A percentile compares a stretch with the other conserved stretches of the same genome.
These are phyloP conservation scores for Elsinoe necatrix DNA, from an alignment of 2,329 filamentous ascomycete species.

Conservation along the genomic window DNA sequence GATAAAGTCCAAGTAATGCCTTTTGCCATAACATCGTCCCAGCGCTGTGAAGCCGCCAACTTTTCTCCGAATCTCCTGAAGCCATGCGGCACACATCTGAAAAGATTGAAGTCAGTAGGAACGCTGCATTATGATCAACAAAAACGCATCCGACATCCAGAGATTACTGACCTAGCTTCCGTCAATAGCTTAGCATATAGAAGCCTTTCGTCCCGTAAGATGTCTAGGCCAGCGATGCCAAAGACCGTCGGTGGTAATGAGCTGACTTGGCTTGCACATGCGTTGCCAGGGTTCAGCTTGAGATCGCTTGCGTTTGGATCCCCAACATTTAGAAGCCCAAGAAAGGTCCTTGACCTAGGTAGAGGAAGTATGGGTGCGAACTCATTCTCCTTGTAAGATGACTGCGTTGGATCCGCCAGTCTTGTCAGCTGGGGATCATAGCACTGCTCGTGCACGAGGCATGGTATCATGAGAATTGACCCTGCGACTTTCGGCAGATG, in stretches of 20 bases:
- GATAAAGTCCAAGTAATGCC: conserved; percentile 36
- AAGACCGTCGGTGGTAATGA: conserved; percentile 40
- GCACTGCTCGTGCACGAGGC: conserved; percentile 32
- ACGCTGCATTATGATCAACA: conserved; percentile 25
- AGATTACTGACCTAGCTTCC: conserved; percentile 32
- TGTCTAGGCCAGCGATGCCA: conserved; percentile 41
- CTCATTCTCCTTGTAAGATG: conserved; percentile 40
- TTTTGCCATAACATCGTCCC: conserved; percentile 37
- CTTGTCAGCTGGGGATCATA: conserved; percentile 31
- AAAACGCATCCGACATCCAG: neutral
- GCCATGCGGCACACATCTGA: conserved; percentile 47
- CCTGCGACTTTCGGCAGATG: conserved; percentile 36
- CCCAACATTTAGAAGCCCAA: neutral
- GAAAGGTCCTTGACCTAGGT: conserved; percentile 30
- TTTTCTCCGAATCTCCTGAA: conserved; percentile 41
- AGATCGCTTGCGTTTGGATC: conserved; percentile 27
- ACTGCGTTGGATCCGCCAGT: conserved; percentile 34
- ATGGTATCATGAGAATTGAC: conserved; percentile 46
- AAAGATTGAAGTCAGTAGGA: conserved; percentile 41
- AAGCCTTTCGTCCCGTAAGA: conserved; percentile 43
- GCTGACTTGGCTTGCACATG: conserved; percentile 29
- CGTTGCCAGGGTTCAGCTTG: conserved; percentile 35
- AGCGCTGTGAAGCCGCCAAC: conserved; percentile 34
- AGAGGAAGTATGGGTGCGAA: conserved; percentile 44
- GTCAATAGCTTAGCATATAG: conserved; percentile 39